phyloP scores from a whole-genome alignment of 257 asterid species.

The Fraxinus americana region DNA sequence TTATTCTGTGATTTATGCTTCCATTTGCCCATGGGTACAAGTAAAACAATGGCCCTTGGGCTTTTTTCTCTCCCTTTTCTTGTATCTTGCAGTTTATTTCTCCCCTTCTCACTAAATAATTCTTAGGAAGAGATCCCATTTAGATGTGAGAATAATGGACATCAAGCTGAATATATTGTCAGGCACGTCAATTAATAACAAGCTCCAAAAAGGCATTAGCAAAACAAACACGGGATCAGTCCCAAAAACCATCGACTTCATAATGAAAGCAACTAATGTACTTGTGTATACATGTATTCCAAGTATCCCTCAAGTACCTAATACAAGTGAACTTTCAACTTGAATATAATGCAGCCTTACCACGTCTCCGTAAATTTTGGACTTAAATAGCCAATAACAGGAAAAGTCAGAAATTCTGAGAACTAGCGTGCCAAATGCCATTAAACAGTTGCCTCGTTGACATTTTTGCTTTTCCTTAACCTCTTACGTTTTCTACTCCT shows the following conservation, averaged over 20 bases:
- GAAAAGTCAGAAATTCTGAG: background rate
- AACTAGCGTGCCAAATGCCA: constrained; percentile 15
- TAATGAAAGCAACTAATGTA: background rate
- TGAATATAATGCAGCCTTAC: constrained; percentile 6
- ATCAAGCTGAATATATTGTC: background rate
- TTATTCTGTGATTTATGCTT: no score
- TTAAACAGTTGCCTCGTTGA: constrained; percentile 23
- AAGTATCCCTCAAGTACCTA: constrained; percentile 15
- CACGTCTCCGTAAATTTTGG: constrained; percentile 15
- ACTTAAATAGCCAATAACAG: constrained; percentile 12
- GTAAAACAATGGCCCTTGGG: no score
- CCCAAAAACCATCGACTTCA: background rate
- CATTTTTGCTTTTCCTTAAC: constrained; percentile 39
- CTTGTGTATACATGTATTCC: background rate
- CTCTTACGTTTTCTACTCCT: constrained; percentile 52
- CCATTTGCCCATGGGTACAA: no score
- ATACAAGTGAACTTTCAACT: background rate
- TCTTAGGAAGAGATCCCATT: background rate
- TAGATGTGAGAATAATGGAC: background rate
- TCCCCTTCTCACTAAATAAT: background rate
- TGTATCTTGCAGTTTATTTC: background rate
- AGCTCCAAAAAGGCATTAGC: background rate
- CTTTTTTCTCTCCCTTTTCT: background rate
- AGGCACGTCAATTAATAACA: no score
- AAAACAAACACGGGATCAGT: background rate